These are phyloP conservation scores for Ophiocordyceps camponoti-saundersi DNA, from an alignment of 2,329 filamentous ascomycete genomes.

Conservation along the genomic window DNA sequence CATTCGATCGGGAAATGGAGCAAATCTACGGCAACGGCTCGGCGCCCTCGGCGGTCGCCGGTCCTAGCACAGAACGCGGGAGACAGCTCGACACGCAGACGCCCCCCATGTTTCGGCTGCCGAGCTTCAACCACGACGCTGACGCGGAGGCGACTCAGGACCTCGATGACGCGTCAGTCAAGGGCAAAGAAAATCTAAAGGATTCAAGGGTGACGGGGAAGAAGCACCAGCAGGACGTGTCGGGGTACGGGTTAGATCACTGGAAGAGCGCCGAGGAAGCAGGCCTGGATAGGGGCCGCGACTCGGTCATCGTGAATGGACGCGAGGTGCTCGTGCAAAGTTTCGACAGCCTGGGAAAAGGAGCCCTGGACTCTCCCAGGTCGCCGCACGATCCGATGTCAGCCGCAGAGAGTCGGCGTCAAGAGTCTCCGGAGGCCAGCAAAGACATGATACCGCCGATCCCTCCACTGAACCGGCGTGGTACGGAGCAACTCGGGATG, in stretches of 20 bases:
- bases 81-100: constrained; percentile 15
- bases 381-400: constrained; percentile 11
- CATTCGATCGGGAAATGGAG: constrained; percentile 42
- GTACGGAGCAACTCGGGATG: constrained; percentile 51
- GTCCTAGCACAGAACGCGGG: not conserved
- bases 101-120: constrained; percentile 8
- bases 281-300: constrained; percentile 46
- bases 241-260: constrained; percentile 60
- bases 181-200: not conserved
- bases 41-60: not conserved
- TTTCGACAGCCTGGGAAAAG: constrained; percentile 46
- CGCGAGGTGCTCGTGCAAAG: constrained; percentile 56
- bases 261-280: constrained; percentile 49
- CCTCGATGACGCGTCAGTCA: not conserved
- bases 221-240: constrained; percentile 57
- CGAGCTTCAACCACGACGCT: constrained; percentile 58
- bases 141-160: constrained; percentile 20
- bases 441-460: constrained; percentile 31
- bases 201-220: constrained; percentile 20
- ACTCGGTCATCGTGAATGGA: constrained; percentile 50
- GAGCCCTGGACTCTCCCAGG: constrained; percentile 30
- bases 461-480: constrained; percentile 37
- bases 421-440: constrained; percentile 15
- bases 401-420: constrained; percentile 13
- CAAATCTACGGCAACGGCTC: constrained; percentile 37